Evolutionary conservation across 331 rosid genomes (phyloP).

Genomic region (Acacia pycnantha): DNA sequence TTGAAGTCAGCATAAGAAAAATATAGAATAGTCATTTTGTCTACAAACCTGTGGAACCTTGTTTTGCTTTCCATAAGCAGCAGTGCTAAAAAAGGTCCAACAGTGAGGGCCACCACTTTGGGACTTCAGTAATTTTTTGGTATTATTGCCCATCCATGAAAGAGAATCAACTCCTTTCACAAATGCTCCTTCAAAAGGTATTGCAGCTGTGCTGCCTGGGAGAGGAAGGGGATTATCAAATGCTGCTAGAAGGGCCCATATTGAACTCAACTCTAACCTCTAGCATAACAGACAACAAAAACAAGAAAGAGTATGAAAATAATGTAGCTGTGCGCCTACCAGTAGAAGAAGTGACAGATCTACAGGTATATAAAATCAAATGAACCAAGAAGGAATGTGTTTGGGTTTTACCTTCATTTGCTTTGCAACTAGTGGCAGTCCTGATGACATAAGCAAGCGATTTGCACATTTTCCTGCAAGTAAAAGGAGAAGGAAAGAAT

Average conservation of each 20-base stretch:
- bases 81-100: constrained; percentile 93
- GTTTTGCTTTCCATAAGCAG: constrained; percentile 77
- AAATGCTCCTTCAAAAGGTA: constrained; percentile 94
- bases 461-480: constrained; percentile 90
- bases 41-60: constrained; percentile 87
- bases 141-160: constrained; percentile 95
- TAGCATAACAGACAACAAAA: constrained; percentile 34
- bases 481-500: constrained; percentile 17
- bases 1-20: background rate
- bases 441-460: constrained; percentile 85
- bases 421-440: constrained; percentile 76
- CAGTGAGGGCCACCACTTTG: constrained; percentile 65
- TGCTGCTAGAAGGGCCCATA: constrained; percentile 97
- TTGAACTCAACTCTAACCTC: constrained; percentile 91
- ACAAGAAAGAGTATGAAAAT: constrained; percentile 22
- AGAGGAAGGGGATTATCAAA: constrained; percentile 89
- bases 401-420: constrained; percentile 77
- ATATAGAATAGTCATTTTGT: background rate
- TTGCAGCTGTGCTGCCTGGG: constrained; percentile 33
- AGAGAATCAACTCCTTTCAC: constrained; percentile 82
- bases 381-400: constrained; percentile 18
- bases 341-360: constrained; percentile 3
- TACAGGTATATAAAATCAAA: constrained; percentile 15
- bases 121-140: constrained; percentile 59
- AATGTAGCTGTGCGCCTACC: background rate